Conservation (phyloP, 345 rosid species). For the Aegle marmelos region DNA sequence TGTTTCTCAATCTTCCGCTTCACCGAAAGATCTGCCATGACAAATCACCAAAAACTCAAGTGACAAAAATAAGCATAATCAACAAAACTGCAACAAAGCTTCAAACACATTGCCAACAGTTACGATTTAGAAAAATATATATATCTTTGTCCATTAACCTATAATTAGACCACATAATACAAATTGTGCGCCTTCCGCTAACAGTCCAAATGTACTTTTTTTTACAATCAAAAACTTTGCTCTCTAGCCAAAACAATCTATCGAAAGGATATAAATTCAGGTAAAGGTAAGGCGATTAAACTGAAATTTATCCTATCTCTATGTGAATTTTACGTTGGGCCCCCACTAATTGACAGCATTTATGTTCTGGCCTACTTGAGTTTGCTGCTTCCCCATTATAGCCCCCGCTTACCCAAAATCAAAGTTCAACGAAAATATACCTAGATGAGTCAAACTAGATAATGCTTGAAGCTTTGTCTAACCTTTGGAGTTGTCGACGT, state of each 20-base stretch:
- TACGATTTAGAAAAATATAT: background rate
- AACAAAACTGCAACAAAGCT: background rate
- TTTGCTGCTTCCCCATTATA: background rate
- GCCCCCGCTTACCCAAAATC: background rate
- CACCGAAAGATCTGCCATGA: conserved; percentile 58
- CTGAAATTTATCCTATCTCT: background rate
- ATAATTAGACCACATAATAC: background rate
- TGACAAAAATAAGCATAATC: background rate
- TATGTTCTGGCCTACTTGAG: background rate
- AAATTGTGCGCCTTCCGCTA: background rate
- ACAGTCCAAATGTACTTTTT: background rate
- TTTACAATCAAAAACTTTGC: no score
- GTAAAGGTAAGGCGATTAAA: no score
- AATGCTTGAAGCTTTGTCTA: background rate
- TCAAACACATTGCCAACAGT: background rate
- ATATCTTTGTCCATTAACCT: background rate
- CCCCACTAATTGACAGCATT: background rate
- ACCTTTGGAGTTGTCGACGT: conserved; percentile 74
- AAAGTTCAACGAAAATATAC: background rate
- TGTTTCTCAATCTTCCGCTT: conserved; percentile 79
- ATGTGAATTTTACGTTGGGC: background rate
- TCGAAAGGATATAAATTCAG: no score
- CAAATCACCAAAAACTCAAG: background rate
- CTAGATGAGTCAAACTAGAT: background rate
- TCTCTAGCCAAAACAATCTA: background rate